These are phyloP conservation scores for Penicillium maclennaniae DNA, from an alignment of 495 filamentous ascomycete genomes.

Conservation along the genomic window DNA sequence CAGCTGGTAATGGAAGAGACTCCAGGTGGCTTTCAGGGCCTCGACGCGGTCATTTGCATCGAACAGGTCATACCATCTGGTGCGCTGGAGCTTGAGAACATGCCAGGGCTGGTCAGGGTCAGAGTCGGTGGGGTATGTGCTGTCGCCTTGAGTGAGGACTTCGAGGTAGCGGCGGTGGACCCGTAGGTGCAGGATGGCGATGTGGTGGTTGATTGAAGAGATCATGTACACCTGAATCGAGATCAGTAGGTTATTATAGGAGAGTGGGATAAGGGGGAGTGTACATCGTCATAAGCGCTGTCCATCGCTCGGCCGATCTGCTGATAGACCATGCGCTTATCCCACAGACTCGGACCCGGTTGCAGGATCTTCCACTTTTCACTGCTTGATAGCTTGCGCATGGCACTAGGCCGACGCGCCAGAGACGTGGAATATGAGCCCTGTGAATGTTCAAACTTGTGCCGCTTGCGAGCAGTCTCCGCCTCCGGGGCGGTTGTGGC, in stretches of 20 bases:
- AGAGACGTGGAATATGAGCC: constrained; percentile 26
- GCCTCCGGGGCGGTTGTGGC: constrained; percentile 10
- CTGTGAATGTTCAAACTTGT: constrained; percentile 31
- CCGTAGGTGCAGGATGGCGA: constrained; percentile 69
- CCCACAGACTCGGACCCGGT: constrained; percentile 66
- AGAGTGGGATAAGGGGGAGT: constrained; percentile 2
- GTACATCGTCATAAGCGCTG: constrained; percentile 54
- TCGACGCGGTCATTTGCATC: constrained; percentile 61
- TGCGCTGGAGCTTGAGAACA: constrained; percentile 60
- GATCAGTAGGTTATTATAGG: constrained; percentile 4
- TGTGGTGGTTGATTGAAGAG: constrained; percentile 77
- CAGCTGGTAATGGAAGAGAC: constrained; percentile 68
- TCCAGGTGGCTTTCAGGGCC: constrained; percentile 71
- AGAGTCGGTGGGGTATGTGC: constrained; percentile 36
- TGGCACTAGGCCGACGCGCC: constrained; percentile 26
- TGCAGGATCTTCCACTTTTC: constrained; percentile 52
- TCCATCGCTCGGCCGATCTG: constrained; percentile 61
- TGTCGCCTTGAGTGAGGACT: constrained; percentile 39
- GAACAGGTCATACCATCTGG: constrained; percentile 77
- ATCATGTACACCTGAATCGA: constrained; percentile 68
- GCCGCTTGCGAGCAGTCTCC: constrained; percentile 39
- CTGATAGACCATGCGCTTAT: constrained; percentile 67
- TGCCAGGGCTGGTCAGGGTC: constrained; percentile 59
- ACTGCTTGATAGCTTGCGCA: constrained; percentile 33
- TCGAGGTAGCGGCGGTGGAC: constrained; percentile 65